Percentiles rank a stretch among this genome's conserved stretches.
Evolutionary conservation across 768 basidiomycete species (phyloP).

Genomic region (Lepiota subincarnata): DNA sequence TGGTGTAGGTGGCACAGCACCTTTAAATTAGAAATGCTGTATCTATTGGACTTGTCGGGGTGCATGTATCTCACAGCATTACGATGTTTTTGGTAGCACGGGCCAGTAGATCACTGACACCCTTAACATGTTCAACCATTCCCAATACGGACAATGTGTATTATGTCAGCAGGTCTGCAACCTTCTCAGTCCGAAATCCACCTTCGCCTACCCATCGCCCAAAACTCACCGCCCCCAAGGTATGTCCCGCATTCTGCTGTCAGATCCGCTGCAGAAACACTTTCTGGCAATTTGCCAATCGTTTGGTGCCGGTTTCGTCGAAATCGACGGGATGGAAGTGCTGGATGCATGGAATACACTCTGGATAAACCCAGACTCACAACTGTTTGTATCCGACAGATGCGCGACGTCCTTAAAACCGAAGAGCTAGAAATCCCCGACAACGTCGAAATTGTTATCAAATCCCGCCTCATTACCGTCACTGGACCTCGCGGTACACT

Average conservation of each 20-base stretch:
- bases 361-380: constrained; percentile 32
- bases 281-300: constrained; percentile 8
- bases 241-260: constrained; percentile 24
- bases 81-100: neutral
- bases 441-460: constrained; percentile 80
- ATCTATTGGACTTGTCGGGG: neutral
- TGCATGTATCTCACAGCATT: too few species aligned
- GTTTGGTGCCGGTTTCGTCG: constrained; percentile 20
- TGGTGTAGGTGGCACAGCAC: neutral
- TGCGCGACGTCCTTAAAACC: constrained; percentile 90
- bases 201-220: constrained; percentile 21
- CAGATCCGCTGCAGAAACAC: constrained; percentile 14
- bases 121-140: neutral
- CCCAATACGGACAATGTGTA: neutral
- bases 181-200: neutral
- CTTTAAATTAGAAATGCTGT: neutral
- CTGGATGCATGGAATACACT: constrained; percentile 34
- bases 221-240: constrained; percentile 38
- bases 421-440: constrained; percentile 91
- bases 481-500: constrained; percentile 91
- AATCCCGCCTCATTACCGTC: constrained; percentile 89
- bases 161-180: constrained; percentile 11
- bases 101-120: neutral
- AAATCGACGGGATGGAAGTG: constrained; percentile 16
- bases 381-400: constrained; percentile 43